These are phyloP conservation scores for Aspergillus calidoustus DNA, from an alignment of 2,329 filamentous ascomycete genomes.

Conservation along the genomic window DNA sequence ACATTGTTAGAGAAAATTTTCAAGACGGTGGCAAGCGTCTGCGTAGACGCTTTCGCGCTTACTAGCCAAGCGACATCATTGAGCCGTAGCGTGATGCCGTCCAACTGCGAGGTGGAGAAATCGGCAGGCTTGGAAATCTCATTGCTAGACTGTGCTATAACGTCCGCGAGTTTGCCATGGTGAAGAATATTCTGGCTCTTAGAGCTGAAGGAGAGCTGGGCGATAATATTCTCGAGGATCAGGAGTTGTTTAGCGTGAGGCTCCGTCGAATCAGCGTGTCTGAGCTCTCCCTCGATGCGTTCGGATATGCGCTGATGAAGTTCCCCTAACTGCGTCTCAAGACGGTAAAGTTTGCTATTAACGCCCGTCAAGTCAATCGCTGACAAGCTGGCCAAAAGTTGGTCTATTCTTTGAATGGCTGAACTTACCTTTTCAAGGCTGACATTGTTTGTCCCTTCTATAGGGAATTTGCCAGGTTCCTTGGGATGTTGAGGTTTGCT, in stretches of 20 bases:
- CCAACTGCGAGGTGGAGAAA: conserved; percentile 16
- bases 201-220: conserved; percentile 71
- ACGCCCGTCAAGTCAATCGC: neutral
- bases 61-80: conserved; percentile 88
- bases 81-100: conserved; percentile 59
- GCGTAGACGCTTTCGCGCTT: conserved; percentile 88
- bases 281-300: conserved; percentile 17
- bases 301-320: conserved; percentile 52
- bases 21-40: conserved; percentile 81
- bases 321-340: conserved; percentile 63
- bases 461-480: neutral
- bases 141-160: conserved; percentile 59
- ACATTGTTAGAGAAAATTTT: conserved; percentile 80
- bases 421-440: conserved; percentile 10
- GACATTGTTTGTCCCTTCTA: conserved; percentile 14
- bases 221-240: conserved; percentile 69
- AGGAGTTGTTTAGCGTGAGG: conserved; percentile 34
- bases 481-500: neutral
- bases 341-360: conserved; percentile 58
- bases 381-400: neutral
- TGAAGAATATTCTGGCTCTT: conserved; percentile 67
- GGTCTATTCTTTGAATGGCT: neutral
- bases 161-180: conserved; percentile 60
- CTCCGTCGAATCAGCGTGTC: conserved; percentile 14
- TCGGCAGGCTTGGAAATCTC: neutral